phyloP scores from a whole-genome alignment of 129 eudicot species.

The Gnaphalium uliginosum region DNA sequence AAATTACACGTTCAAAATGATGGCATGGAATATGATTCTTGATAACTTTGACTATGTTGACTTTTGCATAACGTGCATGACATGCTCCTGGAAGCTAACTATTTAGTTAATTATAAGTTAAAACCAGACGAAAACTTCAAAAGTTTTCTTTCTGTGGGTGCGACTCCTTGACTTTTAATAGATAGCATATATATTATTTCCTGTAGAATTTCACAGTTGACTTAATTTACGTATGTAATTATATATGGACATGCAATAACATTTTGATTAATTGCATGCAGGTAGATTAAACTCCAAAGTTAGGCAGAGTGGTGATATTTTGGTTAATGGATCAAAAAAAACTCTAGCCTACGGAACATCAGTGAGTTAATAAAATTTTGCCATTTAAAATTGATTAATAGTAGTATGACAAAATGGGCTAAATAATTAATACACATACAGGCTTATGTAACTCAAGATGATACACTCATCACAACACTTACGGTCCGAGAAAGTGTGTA shows the following conservation, averaged over 20 bases:
- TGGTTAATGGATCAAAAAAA: conserved; percentile 58
- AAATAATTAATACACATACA: neutral
- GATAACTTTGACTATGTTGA: no score
- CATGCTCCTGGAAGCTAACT: no score
- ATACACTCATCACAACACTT: conserved; percentile 33
- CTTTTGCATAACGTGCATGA: no score
- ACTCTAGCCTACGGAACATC: conserved; percentile 62
- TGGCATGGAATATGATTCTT: no score
- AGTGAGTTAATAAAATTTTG: conserved; percentile 28
- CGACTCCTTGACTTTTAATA: no score
- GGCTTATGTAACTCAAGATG: conserved; percentile 52
- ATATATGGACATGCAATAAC: neutral
- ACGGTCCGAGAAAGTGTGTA: conserved; percentile 40
- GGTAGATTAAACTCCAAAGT: conserved; percentile 50
- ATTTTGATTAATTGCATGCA: conserved; percentile 21
- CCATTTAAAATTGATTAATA: neutral
- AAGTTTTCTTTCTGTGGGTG: no score
- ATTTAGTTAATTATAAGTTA: no score
- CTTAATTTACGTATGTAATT: no score
- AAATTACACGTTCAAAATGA: no score
- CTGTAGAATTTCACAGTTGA: no score
- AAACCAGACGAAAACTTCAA: no score
- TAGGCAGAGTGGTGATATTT: conserved; percentile 56
- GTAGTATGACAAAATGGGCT: neutral
- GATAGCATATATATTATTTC: no score